These are phyloP conservation scores for Coniochaeta hoffmannii DNA, from an alignment of 2,329 filamentous ascomycete genomes.

Conservation along the genomic window DNA sequence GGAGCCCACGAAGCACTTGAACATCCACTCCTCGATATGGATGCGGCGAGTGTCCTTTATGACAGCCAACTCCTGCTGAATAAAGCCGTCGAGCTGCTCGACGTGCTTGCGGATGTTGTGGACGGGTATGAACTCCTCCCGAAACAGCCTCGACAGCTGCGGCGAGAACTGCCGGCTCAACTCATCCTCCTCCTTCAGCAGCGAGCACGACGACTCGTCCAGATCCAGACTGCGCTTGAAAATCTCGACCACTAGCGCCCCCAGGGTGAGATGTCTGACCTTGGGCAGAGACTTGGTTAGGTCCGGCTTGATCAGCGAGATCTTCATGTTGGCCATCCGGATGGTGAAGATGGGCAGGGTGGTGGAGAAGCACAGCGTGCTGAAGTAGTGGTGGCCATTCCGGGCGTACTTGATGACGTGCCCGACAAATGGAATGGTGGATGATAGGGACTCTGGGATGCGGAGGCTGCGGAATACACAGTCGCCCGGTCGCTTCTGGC, in stretches of 20 bases:
- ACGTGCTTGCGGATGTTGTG: constrained; percentile 4
- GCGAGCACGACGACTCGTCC: constrained; percentile 4
- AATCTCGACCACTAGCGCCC: constrained; percentile 3
- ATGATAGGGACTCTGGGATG: background rate
- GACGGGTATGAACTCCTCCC: constrained; percentile 8
- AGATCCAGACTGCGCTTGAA: constrained; percentile 6
- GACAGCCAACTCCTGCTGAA: background rate
- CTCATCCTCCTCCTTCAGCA: constrained; percentile 7
- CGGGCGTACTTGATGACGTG: constrained; percentile 2
- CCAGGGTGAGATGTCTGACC: constrained; percentile 3
- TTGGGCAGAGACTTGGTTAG: constrained; percentile 4
- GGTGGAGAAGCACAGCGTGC: constrained; percentile 4
- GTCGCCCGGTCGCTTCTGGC: background rate
- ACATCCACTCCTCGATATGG: constrained; percentile 9
- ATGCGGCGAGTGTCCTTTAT: background rate
- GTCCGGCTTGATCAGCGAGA: constrained; percentile 3
- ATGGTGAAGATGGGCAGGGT: constrained; percentile 5
- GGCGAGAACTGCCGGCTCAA: constrained; percentile 4
- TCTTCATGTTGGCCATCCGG: constrained; percentile 2
- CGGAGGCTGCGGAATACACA: background rate
- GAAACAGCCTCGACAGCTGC: constrained; percentile 7
- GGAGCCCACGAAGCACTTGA: constrained; percentile 6
- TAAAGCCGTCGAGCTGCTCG: constrained; percentile 3
- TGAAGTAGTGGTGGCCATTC: constrained; percentile 5
- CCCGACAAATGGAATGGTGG: constrained; percentile 1